These are phyloP conservation scores for Mycena vulgaris DNA, from an alignment of 768 basidiomycete species.

Conservation along the genomic window DNA sequence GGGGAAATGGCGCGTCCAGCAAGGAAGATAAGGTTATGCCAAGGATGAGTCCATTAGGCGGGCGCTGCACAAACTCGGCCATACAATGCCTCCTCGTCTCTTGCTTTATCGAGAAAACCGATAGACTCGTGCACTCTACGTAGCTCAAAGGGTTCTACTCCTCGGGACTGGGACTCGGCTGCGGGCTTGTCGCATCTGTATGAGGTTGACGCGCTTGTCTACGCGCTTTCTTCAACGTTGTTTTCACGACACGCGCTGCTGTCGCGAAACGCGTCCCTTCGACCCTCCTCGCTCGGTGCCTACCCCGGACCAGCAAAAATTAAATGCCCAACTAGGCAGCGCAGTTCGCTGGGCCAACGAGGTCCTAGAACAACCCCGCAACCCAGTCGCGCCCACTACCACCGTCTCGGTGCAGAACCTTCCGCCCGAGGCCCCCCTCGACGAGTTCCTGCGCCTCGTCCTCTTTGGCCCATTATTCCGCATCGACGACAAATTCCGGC, in stretches of 20 bases:
- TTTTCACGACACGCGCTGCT: background rate
- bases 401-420: conserved; percentile 11
- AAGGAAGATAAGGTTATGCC: background rate
- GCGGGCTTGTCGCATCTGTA: background rate
- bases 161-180: no score
- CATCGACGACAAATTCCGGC: background rate
- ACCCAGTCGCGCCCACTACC: background rate
- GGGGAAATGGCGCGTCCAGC: background rate
- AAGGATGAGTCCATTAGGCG: no score
- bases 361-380: conserved; percentile 12
- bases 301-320: background rate
- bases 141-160: no score
- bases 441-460: conserved; percentile 17
- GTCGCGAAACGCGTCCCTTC: background rate
- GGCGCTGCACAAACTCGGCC: no score
- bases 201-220: conserved; percentile 8
- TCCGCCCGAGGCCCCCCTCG: background rate
- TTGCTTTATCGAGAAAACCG: no score
- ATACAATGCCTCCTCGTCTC: no score
- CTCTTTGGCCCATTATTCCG: conserved; percentile 18
- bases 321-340: background rate
- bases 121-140: background rate
- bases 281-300: background rate
- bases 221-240: background rate
- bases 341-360: conserved; percentile 34